Evolutionary conservation across 768 basidiomycete species (phyloP), one percentile per base, ranked within the genome.

Genomic region (Tylopilus subfusipes): DNA sequence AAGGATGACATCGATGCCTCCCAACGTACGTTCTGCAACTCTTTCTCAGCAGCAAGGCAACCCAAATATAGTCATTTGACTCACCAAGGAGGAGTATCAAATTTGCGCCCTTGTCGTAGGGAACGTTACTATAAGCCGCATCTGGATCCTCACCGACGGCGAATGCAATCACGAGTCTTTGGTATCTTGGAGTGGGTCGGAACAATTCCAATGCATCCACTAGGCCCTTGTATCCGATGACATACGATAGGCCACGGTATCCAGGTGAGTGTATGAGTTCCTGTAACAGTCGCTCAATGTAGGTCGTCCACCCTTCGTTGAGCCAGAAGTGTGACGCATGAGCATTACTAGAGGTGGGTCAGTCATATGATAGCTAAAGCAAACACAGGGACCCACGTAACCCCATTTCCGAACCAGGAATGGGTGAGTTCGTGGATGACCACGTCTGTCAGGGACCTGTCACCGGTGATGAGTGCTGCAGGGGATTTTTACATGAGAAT

Each of bases 271-370:
- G 83, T 11, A 93, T 74, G 42, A 77, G 72, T 58, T 85, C 78
- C 45, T 83, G 83, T 42, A 96, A 74, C 9, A 96, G 74, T 21
- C 93, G 84, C 68, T 98, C 96, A 29, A 91, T 85, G 65, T 95
- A 98, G 0, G 90, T 93, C 34, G 96, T 98, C 88, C 90, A 96
- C 25, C 93, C 89, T 74, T 95, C 90, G 64, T 93, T 94, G 42
- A 93, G 80, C 89, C 90, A 93, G 71, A 91, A 93, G 70, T 91
- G 88, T 1, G 82, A 81, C 0, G 88, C 83, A 58, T 90, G 72
- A 0, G 86, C 85, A 52, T 88, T 85, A 0, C 85, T 82, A 54
- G 9, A 30, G 5, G 30, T 4, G 3, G 13, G n/a, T 63, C 30
- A 52, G 34, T 19, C 30, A 13, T 18, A 24, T 13, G 34, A n/a